A percentile compares a stretch with the other conserved stretches of the same genome.
Conservation (phyloP, 148 eudicot genomes). For the Nyssa sinensis region DNA sequence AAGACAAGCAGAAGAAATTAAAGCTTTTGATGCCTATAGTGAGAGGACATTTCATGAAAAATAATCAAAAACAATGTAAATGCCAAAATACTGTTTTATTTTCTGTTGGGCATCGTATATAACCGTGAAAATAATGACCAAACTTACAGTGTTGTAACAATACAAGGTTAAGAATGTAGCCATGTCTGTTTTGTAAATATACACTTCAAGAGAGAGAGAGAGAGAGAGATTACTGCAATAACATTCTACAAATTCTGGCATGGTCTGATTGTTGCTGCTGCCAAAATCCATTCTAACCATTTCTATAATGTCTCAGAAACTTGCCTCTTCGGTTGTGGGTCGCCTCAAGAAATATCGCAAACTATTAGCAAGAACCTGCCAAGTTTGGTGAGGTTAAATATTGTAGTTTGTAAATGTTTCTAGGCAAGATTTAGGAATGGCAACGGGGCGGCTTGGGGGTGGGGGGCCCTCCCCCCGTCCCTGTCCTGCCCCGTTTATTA, state of each 20-base stretch:
- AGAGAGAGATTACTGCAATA: neutral
- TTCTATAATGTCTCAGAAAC: constrained; percentile 50
- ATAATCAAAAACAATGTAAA: no score
- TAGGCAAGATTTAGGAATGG: no score
- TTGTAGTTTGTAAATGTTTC: neutral
- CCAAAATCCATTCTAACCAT: constrained; percentile 5
- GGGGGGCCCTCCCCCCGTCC: no score
- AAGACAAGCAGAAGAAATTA: no score
- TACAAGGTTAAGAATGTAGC: neutral
- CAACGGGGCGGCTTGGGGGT: no score
- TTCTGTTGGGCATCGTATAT: no score
- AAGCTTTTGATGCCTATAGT: no score
- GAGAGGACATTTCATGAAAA: no score
- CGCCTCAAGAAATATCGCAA: constrained; percentile 84
- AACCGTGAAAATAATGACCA: neutral
- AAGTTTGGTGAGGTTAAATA: constrained; percentile 6
- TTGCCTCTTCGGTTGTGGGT: constrained; percentile 84
- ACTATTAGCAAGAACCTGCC: constrained; percentile 83
- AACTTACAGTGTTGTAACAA: neutral
- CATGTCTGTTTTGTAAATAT: neutral
- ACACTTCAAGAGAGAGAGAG: no score
- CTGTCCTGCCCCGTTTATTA: no score
- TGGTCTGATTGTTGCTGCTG: neutral
- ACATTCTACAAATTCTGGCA: neutral
- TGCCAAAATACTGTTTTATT: no score